A percentile compares a stretch with the other conserved stretches of the same genome.
Evolutionary conservation across 495 filamentous ascomycete species (phyloP).

Genomic region (Margaritispora aquatica): DNA sequence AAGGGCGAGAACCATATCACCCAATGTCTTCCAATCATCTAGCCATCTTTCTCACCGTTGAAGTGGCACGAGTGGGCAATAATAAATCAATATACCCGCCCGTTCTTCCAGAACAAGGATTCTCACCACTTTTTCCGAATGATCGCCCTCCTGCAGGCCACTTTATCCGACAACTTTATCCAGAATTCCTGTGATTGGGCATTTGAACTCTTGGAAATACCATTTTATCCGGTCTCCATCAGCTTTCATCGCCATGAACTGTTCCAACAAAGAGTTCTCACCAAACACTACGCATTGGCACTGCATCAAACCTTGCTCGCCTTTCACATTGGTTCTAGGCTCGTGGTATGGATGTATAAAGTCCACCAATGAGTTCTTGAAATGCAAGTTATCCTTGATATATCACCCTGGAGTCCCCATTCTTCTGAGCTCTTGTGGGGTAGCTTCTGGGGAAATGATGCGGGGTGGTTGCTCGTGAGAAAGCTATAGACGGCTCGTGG

Average conservation of each 20-base stretch:
- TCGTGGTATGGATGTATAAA: not conserved
- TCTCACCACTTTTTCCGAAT: not conserved
- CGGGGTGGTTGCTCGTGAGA: not conserved
- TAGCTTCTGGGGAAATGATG: not conserved
- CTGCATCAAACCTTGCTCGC: not conserved
- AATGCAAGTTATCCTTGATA: not conserved
- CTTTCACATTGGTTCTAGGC: not conserved
- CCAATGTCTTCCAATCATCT: not conserved
- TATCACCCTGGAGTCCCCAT: not conserved
- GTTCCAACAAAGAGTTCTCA: not conserved
- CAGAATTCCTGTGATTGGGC: not conserved
- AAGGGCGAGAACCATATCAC: too few relatives aligned
- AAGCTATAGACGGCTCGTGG: not conserved
- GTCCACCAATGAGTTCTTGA: not conserved
- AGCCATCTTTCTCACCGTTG: not conserved
- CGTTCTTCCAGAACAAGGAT: not conserved
- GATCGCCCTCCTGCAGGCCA: not conserved
- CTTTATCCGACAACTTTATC: not conserved
- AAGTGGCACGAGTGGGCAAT: not conserved
- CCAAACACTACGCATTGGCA: not conserved
- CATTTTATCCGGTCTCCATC: not conserved
- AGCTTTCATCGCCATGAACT: not conserved
- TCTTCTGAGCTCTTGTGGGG: not conserved
- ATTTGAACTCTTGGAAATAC: not conserved
- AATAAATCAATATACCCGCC: not conserved